Conservation (phyloP, 257 asterid species). For the Salvia hispanica region DNA sequence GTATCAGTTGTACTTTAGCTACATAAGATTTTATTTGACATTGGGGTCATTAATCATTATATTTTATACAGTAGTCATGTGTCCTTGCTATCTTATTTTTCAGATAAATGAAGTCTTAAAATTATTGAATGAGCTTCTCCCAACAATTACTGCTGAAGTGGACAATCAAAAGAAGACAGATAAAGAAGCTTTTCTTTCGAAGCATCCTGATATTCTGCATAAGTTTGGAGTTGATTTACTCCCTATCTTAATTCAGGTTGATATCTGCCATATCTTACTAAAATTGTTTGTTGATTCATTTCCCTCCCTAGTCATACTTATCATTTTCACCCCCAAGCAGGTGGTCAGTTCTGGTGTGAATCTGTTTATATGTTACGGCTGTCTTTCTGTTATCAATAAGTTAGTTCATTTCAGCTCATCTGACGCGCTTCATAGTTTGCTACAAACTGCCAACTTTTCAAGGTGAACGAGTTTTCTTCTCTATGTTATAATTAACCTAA, state of each 20-base stretch:
- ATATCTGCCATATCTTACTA: constrained; percentile 29
- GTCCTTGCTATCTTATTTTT: constrained; percentile 27
- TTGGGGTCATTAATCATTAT: neutral
- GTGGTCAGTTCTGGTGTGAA: constrained; percentile 88
- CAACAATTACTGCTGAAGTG: constrained; percentile 52
- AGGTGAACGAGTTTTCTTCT: constrained; percentile 55
- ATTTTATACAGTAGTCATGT: neutral
- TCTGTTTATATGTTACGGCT: constrained; percentile 71
- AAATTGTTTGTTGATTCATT: constrained; percentile 12
- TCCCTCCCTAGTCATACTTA: constrained; percentile 19
- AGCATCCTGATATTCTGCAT: constrained; percentile 70
- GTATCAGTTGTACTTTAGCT: neutral
- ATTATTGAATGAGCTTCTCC: constrained; percentile 87
- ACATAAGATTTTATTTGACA: neutral
- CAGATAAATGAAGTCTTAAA: constrained; percentile 79
- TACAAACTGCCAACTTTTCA: constrained; percentile 64
- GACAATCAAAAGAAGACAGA: constrained; percentile 51
- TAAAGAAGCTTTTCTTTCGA: constrained; percentile 65
- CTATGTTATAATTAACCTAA: constrained; percentile 3
- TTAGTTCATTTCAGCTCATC: constrained; percentile 74
- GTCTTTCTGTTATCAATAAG: constrained; percentile 83
- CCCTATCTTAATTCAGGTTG: constrained; percentile 80
- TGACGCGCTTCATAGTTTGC: constrained; percentile 62
- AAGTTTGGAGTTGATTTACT: constrained; percentile 84
- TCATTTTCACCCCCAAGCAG: constrained; percentile 53